A percentile compares a stretch with the other conserved stretches of the same genome.
phyloP scores from a whole-genome alignment of 495 filamentous ascomycete genomes.

The Penicillium turbatum region DNA sequence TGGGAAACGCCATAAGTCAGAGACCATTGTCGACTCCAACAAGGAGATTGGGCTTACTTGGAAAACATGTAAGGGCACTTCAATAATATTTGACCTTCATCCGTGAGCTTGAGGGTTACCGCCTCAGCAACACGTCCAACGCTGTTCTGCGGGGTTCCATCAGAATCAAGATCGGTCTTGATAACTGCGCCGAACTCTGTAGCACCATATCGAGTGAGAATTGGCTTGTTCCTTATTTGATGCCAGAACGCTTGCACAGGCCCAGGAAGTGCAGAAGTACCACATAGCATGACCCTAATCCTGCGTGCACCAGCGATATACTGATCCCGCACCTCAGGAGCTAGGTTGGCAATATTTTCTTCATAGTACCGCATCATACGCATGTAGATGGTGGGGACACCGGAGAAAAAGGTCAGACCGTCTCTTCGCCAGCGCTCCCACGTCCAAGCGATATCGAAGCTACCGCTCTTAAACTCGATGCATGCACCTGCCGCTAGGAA shows the following conservation, averaged over 20 bases:
- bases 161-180: slow-evolving; percentile 34
- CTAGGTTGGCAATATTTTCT: slow-evolving; percentile 19
- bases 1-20: neutral
- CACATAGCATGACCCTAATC: slow-evolving; percentile 43
- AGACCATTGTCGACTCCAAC: neutral
- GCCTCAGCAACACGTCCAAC: slow-evolving; percentile 42
- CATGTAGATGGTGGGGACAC: slow-evolving; percentile 51
- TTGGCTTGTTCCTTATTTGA: slow-evolving; percentile 33
- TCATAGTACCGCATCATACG: slow-evolving; percentile 47
- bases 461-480: slow-evolving; percentile 45
- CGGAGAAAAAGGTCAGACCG: slow-evolving; percentile 44
- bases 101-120: slow-evolving; percentile 36
- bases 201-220: slow-evolving; percentile 45
- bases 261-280: slow-evolving; percentile 43
- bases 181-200: slow-evolving; percentile 48
- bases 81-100: slow-evolving; percentile 33
- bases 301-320: slow-evolving; percentile 38
- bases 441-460: slow-evolving; percentile 45
- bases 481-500: slow-evolving; percentile 39
- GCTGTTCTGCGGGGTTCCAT: slow-evolving; percentile 28
- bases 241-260: slow-evolving; percentile 47
- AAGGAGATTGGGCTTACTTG: slow-evolving; percentile 15
- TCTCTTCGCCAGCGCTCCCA: slow-evolving; percentile 47
- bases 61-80: slow-evolving; percentile 46
- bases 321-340: slow-evolving; percentile 19